A percentile compares a stretch with the other conserved stretches of the same genome.
phyloP scores from a whole-genome alignment of 1,284 basidiomycete genomes.

The Pseudozyma hubeiensis region DNA sequence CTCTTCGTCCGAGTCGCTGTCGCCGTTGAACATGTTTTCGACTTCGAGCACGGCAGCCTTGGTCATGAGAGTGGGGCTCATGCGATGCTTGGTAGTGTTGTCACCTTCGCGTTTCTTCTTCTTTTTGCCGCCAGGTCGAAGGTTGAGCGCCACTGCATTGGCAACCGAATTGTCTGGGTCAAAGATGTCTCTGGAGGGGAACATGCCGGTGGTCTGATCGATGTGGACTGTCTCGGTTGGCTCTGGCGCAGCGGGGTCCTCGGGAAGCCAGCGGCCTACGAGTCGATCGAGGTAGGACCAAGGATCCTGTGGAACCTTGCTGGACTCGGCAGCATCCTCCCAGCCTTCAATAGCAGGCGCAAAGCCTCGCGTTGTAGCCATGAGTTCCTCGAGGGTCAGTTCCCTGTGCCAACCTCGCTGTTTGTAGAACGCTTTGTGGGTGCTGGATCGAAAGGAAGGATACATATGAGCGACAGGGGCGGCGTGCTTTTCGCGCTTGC shows the following conservation, averaged over 20 bases:
- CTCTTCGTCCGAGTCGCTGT: slow-evolving; percentile 44
- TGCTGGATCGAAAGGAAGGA: slow-evolving; percentile 34
- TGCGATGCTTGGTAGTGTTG: slow-evolving; percentile 29
- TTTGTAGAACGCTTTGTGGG: slow-evolving; percentile 34
- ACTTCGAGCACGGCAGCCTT: slow-evolving; percentile 63
- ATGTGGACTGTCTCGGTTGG: slow-evolving; percentile 32
- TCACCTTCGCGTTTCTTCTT: slow-evolving; percentile 47
- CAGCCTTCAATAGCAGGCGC: slow-evolving; percentile 29
- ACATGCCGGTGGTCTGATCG: slow-evolving; percentile 39
- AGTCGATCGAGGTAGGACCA: slow-evolving; percentile 58
- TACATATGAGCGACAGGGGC: slow-evolving; percentile 59
- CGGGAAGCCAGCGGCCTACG: slow-evolving; percentile 57
- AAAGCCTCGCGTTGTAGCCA: slow-evolving; percentile 32
- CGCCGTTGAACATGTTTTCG: slow-evolving; percentile 65
- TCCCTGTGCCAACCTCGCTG: slow-evolving; percentile 50
- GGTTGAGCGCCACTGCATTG: slow-evolving; percentile 50
- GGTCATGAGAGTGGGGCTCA: slow-evolving; percentile 62
- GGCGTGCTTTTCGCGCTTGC: slow-evolving; percentile 56
- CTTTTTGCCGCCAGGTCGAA: slow-evolving; percentile 43
- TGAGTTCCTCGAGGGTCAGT: slow-evolving; percentile 58
- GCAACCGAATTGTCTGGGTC: slow-evolving; percentile 52
- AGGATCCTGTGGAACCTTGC: slow-evolving; percentile 39
- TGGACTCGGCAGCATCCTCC: slow-evolving; percentile 23
- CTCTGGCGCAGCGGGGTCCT: slow-evolving; percentile 18
- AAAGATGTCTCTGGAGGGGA: slow-evolving; percentile 41